Base-by-base conservation (phyloP, 2,329 filamentous ascomycete species). In the Thelonectria rubi region DNA sequence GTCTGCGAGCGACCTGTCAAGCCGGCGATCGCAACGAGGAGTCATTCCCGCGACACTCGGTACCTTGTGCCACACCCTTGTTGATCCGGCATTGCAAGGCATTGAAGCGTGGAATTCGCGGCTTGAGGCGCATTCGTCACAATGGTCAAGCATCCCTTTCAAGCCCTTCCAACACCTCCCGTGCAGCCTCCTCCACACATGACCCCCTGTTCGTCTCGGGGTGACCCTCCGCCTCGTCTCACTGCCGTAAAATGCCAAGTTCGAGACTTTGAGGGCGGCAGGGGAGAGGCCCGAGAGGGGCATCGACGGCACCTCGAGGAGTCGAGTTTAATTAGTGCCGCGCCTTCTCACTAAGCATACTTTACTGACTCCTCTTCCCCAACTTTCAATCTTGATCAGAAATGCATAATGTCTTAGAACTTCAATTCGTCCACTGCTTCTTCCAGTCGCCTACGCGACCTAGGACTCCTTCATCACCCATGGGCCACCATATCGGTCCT, bases 161-260 rank as follows among this genome's bases (percentile, higher is more conserved):
- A 52, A 20, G n/a, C 40, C 40, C 37, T 26, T 8, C 37, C 37
- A 50, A 37, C 46, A 46, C 55, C 47, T 51, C 55, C n/a, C 39
- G 39, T 57, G 47, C 46, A 7, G 18, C 43, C 43, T 58, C 54
- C 26, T 50, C 55, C 55, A 50, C 49, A 51, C 17, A 34, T 34
- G 48, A 49, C 42, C 45, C 55, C 55, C 45, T 62, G 59, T 54
- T 39, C 54, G 59, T 53, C 37, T 62, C 54, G 54, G 54, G 18
- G 37, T 58, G 47, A 37, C 49, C 49, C 49, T 49, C 45, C 43
- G 32, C 18, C 26, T 49, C 40, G 52, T 57, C 58, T 46, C 53
- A 43, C 40, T 43, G 18, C 20, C 20, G 45, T 24, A 47, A 26
- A 57, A n/a, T 37, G n/a, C 15, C 43, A 37, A 48, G 58, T 40